phyloP scores from a whole-genome alignment of 129 eudicot genomes.

The Solidago caesia region DNA sequence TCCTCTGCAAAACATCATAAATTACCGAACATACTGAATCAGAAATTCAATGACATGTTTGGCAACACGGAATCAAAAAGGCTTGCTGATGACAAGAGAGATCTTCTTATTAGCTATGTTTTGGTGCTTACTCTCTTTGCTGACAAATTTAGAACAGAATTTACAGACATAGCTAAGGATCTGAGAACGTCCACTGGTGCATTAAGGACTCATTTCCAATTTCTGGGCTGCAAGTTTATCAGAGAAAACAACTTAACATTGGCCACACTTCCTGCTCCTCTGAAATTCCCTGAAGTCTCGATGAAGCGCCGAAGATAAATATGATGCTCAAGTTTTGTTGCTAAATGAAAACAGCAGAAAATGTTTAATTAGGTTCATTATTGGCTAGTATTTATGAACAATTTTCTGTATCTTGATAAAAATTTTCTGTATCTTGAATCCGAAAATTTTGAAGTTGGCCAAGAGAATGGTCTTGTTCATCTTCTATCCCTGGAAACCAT shows the following conservation, averaged over 20 bases:
- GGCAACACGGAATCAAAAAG: conserved; percentile 37
- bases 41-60: conserved; percentile 60
- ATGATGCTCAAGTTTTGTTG: conserved; percentile 3
- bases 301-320: conserved; percentile 49
- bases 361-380: background rate
- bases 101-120: conserved; percentile 61
- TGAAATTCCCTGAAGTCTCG: conserved; percentile 44
- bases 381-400: background rate
- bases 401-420: background rate
- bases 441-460: background rate
- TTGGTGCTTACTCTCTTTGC: conserved; percentile 70
- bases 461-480: background rate
- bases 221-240: conserved; percentile 64
- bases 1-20: conserved; percentile 58
- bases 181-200: conserved; percentile 41
- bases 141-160: conserved; percentile 64
- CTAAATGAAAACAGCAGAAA: background rate
- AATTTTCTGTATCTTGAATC: conserved; percentile 4
- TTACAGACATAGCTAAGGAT: conserved; percentile 79
- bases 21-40: conserved; percentile 55
- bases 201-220: conserved; percentile 48
- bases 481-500: background rate
- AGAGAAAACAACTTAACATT: conserved; percentile 29
- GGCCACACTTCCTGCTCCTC: conserved; percentile 75
- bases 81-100: conserved; percentile 57